Base-by-base conservation (phyloP, 768 basidiomycete genomes). In the Leccinum disarticulatum region DNA sequence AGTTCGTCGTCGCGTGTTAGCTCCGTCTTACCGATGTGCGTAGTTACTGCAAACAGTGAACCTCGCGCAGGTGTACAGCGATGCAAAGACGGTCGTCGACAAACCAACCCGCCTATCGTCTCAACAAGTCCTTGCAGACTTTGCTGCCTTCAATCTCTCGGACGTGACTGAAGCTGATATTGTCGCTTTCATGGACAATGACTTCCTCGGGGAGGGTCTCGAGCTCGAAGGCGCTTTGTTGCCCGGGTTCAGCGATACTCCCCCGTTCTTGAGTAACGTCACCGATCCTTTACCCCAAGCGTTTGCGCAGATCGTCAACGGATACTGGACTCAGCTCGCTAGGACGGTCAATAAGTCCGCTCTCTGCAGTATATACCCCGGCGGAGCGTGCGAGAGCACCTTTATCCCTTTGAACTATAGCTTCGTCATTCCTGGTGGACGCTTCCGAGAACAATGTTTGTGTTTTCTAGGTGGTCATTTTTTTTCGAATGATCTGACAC, bases 331-430 rank as follows among this genome's bases (percentile, higher is more conserved):
- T 0, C 82, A 88, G 56, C 82, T 98, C 7, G 87, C 90, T 57
- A 77, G 92, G 35, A 79, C 78, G 2, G 95, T 93, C 5, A 93
- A 96, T 64, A 67, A 79, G 17, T 83, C 87, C 2, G 78, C 81
- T 1, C 70, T 93, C 9, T 97, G 92, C 71, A 72, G 74, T 11
- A 81, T 75, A 38, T 73, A 70, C 49, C 66, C 72, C 0, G 79
- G 76, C 19, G 80, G 77, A 17, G 59, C 71, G 30, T 98, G 95
- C 70, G 90, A 93, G 73, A 90, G 92, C 72, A 81, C 89, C 0
- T 76, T 97, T 52, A 94, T 97, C 62, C 93, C 94, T 3, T 77
- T 97, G 52, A 97, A 97, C 68, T 83, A 95, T 68, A 93, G 91
- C 0, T 93, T 97, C 66, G 90, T 95, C 25, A 82, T 97, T 38